Evolutionary conservation across 305 asterid genomes (phyloP), one percentile per base, ranked within the genome.

Genomic region (Fraxinus velutina): DNA sequence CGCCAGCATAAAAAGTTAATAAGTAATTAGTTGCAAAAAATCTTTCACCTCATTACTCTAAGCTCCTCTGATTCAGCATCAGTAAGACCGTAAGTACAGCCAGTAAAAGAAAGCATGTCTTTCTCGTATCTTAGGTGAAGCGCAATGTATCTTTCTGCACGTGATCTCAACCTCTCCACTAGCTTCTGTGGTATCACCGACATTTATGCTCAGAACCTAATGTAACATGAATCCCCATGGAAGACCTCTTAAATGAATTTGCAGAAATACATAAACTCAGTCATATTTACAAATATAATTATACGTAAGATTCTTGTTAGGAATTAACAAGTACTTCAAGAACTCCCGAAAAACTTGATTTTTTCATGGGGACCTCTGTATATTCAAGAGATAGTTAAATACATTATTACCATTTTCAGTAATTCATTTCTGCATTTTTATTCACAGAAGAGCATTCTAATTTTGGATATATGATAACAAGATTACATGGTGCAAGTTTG

Each of bases 81-180:
- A 79, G 90, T 88, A 83, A 93, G 97, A 73, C 99, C 99, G 83
- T 89, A 86, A 6, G 94, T 93, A 83, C 99, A 95, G 80, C 99
- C 98, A 85, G 99, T 93, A 89, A 93, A 95, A 83, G 99, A 90
- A 81, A 93, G 91, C 99, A 95, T 95, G 88, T 95, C 99, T 85
- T 92, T 92, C 89, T 95, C 99, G 86, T 93, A 95, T 90, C 99
- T 89, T 77, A 93, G 89, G 85, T 93, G 99, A 83, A 95, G 97
- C 44, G 97, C 96, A 86, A 95, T 86, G 82, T 91, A 95, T 92
- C 92, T 88, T 79, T 86, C 84, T 24, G 92, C 97, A 80, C 90
- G 94, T 73, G 92, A 88, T 79, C 86, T 87, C 89, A 95, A 85
- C 85, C 93, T 88, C 91, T 92, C 94, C 96, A 95, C 96, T 76